Base-by-base conservation (phyloP, 1,139 yeast genomes). In the Pichia sp. region DNA sequence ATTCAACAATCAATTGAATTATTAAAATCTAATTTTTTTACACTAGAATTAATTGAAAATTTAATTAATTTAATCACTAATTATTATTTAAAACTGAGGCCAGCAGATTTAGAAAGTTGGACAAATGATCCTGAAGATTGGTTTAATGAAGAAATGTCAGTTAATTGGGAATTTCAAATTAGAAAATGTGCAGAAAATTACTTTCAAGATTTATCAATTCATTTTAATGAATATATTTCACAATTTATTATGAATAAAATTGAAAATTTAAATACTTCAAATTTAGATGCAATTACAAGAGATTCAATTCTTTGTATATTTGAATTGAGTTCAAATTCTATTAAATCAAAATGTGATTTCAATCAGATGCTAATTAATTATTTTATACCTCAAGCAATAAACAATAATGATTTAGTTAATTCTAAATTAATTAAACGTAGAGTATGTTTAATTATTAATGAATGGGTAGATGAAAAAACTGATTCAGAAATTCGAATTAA, bases 151-250 rank as follows among this genome's bases (percentile, higher is more conserved):
- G 95, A 89, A 57, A 70, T 83, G 50, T 77, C 83, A 40, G 73
- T 81, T 7, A 82, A 86, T 58, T 88, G 88, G 81, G 97, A 90
- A 61, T 88, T 72, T 61, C 92, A 87, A 60, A 74, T 89, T 6
- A 73, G 96, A 47, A 90, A 95, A 2, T 87, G 96, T 65, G 89
- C 96, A 0, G 96, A 89, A 57, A 81, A 83, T 58, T 81, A 88
- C 56, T 90, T 82, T 61, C 87, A 83, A 53, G 95, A 86, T 60
- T 66, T 92, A 52, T 75, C 87, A 40, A 72, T 75, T 42, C 75
- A 75, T 53, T 87, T 85, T 65, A 81, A 81, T 46, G 79, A 76
- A 25, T 66, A 74, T n/a, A 70, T 85, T 35, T 76, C 81, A 0
- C 81, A 78, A 2, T 81, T 79, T 54, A 72, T 90, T 5, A 66